These are phyloP conservation scores for Yamadazyma jaroonii DNA, from an alignment of 1,139 yeast species.

Conservation along the genomic window DNA sequence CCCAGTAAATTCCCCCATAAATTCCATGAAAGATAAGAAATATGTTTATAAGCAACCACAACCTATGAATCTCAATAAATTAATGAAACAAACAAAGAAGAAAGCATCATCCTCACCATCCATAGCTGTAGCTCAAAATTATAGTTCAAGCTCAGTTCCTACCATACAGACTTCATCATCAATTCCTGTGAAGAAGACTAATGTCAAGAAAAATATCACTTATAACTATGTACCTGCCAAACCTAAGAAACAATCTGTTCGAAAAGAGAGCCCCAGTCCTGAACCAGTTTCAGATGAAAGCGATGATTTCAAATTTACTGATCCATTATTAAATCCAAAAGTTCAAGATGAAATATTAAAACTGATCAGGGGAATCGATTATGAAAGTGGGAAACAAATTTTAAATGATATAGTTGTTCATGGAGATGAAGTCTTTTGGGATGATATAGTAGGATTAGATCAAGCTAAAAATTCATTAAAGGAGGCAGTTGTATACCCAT, in stretches of 20 bases:
- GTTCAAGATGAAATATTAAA: slow-evolving; percentile 58
- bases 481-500: slow-evolving; percentile 96
- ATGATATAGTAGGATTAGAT: slow-evolving; percentile 92
- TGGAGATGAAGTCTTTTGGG: slow-evolving; percentile 97
- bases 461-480: slow-evolving; percentile 85
- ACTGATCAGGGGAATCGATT: slow-evolving; percentile 42
- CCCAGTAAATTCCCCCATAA: slow-evolving; percentile 10
- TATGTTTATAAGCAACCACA: slow-evolving; percentile 41
- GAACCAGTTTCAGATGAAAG: slow-evolving; percentile 10
- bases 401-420: slow-evolving; percentile 87
- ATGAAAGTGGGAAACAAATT: slow-evolving; percentile 55
- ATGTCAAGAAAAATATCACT: slow-evolving; percentile 23
- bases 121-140: too few species aligned
- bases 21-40: slow-evolving; percentile 17
- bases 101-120: background rate
- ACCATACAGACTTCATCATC: background rate
- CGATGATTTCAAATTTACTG: slow-evolving; percentile 17
- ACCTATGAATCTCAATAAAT: slow-evolving; percentile 35
- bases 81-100: slow-evolving; percentile 24
- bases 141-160: too few species aligned
- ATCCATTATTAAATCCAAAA: slow-evolving; percentile 46
- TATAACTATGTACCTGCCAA: slow-evolving; percentile 26
- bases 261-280: slow-evolving; percentile 8
- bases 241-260: slow-evolving; percentile 6
- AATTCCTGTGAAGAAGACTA: slow-evolving; percentile 6